Evolutionary conservation across 805 yeast species (phyloP).

Genomic region (Sugiyamaella chiloensis): DNA sequence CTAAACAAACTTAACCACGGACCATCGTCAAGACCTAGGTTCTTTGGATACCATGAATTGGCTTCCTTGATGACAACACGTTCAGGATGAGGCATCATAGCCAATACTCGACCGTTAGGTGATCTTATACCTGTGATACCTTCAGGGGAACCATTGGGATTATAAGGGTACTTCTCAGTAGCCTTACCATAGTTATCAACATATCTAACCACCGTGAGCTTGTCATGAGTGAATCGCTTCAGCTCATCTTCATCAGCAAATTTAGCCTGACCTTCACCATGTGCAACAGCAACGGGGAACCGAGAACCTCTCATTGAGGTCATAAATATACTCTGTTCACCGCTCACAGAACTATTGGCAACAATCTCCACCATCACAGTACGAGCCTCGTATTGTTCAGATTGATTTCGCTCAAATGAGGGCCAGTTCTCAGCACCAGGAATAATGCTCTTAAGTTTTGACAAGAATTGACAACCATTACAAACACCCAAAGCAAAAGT

Average conservation of each 20-base stretch:
- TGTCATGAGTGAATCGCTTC: slow-evolving; percentile 45
- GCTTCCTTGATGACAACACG: slow-evolving; percentile 84
- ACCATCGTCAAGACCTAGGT: slow-evolving; percentile 73
- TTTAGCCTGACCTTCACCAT: slow-evolving; percentile 93
- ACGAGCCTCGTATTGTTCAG: slow-evolving; percentile 97
- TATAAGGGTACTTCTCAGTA: slow-evolving; percentile 83
- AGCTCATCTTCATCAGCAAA: slow-evolving; percentile 51
- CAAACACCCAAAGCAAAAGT: slow-evolving; percentile 98
- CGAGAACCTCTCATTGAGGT: slow-evolving; percentile 90
- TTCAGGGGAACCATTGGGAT: slow-evolving; percentile 93
- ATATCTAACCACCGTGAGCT: slow-evolving; percentile 66
- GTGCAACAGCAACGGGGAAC: slow-evolving; percentile 96
- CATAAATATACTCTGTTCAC: slow-evolving; percentile 60
- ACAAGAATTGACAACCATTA: slow-evolving; percentile 96
- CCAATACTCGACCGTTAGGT: slow-evolving; percentile 91
- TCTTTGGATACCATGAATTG: slow-evolving; percentile 85
- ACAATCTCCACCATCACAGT: slow-evolving; percentile 81
- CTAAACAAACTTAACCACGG: slow-evolving; percentile 95
- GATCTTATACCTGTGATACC: slow-evolving; percentile 92
- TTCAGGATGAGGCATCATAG: slow-evolving; percentile 99
- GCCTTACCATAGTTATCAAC: slow-evolving; percentile 87
- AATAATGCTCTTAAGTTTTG: slow-evolving; percentile 77
- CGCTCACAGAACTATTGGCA: slow-evolving; percentile 44
- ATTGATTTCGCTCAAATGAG: slow-evolving; percentile 79
- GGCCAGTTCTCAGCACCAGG: slow-evolving; percentile 98